Conservation (phyloP, 345 rosid genomes). For the Adansonia digitata region DNA sequence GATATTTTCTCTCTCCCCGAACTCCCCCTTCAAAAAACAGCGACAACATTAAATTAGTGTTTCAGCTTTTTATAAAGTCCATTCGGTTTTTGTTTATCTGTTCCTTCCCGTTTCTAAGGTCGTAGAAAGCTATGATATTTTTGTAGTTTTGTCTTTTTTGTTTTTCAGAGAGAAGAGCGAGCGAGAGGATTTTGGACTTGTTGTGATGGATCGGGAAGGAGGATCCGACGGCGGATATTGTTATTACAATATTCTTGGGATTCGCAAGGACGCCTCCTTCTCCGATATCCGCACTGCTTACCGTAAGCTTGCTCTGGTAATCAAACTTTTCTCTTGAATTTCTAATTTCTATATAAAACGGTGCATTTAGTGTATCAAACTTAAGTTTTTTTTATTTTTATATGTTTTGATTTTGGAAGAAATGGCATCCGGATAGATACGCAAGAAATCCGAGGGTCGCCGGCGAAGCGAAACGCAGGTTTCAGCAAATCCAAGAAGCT, state of each 20-base stretch:
- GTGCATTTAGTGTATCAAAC: background rate
- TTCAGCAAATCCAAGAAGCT: conserved; percentile 92
- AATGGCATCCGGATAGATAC: conserved; percentile 92
- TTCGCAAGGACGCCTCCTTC: conserved; percentile 74
- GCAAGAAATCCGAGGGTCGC: conserved; percentile 46
- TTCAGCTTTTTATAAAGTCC: background rate
- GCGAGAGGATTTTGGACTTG: background rate
- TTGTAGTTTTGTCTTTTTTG: background rate
- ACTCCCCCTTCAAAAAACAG: background rate
- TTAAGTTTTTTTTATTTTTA: background rate
- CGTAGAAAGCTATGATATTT: background rate
- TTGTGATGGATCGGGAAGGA: conserved; percentile 62
- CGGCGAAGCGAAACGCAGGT: conserved; percentile 76
- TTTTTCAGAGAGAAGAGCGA: background rate
- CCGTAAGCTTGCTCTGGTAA: conserved; percentile 88
- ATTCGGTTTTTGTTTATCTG: background rate
- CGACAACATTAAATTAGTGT: background rate
- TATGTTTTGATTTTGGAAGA: conserved; percentile 24
- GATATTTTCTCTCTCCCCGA: conserved; percentile 31
- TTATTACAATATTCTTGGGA: conserved; percentile 72
- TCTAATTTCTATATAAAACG: background rate
- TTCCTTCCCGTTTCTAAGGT: background rate
- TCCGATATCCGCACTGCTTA: conserved; percentile 78
- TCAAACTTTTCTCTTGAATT: background rate
- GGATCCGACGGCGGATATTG: conserved; percentile 63